Evolutionary conservation across 1,284 basidiomycete species (phyloP), one percentile per base, ranked within the genome.

Genomic region (Mycosarcoma mackinlayi): DNA sequence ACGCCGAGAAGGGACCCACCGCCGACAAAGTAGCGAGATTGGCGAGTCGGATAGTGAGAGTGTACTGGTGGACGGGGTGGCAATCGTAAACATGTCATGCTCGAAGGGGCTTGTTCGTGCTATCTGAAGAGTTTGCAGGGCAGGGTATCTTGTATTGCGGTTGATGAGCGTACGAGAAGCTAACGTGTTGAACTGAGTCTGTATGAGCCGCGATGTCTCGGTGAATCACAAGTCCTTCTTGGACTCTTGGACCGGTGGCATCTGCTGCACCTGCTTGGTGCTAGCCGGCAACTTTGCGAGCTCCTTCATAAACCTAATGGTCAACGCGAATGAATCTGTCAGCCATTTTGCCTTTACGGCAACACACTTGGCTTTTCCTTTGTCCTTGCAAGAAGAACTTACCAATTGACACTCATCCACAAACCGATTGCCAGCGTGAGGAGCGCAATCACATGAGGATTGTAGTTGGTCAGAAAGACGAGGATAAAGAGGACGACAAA

Each of bases 401-500:
- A 84, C 84, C 83, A 84, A 39, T 81, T 80, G 31, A 84, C 77
- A 42, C 81, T 80, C 24, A 70, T 56, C 50, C 76, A 84, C 8
- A 84, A 56, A 1, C 73, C 83, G 0, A 83, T 16, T 13, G 79
- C 74, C 16, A 84, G 55, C 3, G 62, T 52, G 7, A 84, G 57
- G 0, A 84, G 65, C 1, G 77, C 78, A 16, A 83, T 46, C 14
- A 84, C 83, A 49, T 84, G 84, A 10, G 71, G 35, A 48, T 83
- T 84, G 24, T 77, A 80, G 2, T 73, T 54, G 1, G 84, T 82
- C 13, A 81, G 57, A 31, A 80, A 50, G 14, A 81, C 45, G 33
- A 84, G 73, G 8, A 59, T 73, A 37, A 62, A 41, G 14, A 84
- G 73, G 14, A 79, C 80, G 18, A 76, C 39, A 25, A 84, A 82